Percentiles rank a stretch among this genome's conserved stretches.
phyloP scores from a whole-genome alignment of 2,329 filamentous ascomycete genomes.

The Pseudogymnoascus verrucosus region DNA sequence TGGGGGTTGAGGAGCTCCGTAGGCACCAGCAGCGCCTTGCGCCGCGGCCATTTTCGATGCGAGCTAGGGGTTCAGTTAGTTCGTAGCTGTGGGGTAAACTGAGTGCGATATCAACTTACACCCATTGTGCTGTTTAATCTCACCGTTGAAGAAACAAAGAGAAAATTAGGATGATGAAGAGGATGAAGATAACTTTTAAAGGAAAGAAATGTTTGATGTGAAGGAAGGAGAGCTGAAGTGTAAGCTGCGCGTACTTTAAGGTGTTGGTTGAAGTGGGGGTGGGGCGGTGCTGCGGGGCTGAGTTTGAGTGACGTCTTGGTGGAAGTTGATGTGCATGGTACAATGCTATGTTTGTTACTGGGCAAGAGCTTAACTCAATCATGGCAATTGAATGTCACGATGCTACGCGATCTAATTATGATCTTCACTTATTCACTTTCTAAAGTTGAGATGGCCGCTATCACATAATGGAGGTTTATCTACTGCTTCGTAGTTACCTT shows the following conservation, averaged over 20 bases:
- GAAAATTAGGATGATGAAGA: background rate
- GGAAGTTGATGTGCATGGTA: background rate
- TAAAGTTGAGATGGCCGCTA: background rate
- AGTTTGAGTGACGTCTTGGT: background rate
- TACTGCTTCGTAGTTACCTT: too few species aligned
- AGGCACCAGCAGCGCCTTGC: background rate
- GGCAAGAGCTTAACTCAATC: background rate
- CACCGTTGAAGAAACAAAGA: background rate
- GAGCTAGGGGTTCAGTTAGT: background rate
- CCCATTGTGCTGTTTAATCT: background rate
- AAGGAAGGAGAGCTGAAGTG: background rate
- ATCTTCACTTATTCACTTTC: background rate
- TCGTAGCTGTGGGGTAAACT: background rate
- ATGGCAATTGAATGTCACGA: background rate
- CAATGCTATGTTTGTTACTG: background rate
- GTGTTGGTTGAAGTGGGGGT: background rate
- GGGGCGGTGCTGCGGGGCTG: slow-evolving; percentile 6
- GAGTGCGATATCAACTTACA: background rate
- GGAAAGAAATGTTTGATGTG: background rate
- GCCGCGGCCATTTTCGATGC: slow-evolving; percentile 9
- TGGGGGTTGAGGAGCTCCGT: background rate
- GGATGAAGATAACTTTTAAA: background rate
- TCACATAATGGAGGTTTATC: background rate
- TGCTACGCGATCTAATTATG: background rate
- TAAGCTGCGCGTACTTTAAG: background rate